Conservation (phyloP, 352 stramenopile species). For the Phytopythium oedochilum region DNA sequence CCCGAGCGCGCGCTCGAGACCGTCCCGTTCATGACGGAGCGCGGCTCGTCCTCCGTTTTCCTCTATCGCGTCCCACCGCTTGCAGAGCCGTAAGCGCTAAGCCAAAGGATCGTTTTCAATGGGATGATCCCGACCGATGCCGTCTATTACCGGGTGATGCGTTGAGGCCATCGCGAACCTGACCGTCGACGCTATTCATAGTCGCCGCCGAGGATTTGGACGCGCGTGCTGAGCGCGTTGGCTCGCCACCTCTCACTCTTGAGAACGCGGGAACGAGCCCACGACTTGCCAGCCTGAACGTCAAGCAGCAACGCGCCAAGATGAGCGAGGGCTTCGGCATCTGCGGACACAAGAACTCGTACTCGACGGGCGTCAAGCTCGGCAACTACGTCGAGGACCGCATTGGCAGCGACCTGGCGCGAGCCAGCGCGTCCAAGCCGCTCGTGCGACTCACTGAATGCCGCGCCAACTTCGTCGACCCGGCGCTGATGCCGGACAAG, state of each 20-base stretch:
- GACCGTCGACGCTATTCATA: neutral
- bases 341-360: slow-evolving; percentile 84
- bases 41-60: slow-evolving; percentile 39
- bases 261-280: too few relatives aligned
- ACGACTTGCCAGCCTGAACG: too few relatives aligned
- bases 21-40: slow-evolving; percentile 59
- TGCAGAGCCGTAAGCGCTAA: too few relatives aligned
- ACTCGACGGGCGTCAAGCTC: slow-evolving; percentile 64
- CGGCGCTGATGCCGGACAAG: slow-evolving; percentile 51
- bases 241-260: too few relatives aligned
- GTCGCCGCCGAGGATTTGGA: neutral
- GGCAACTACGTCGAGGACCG: slow-evolving; percentile 84
- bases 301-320: slow-evolving; percentile 2
- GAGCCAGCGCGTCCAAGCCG: slow-evolving; percentile 22
- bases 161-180: too few relatives aligned
- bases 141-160: neutral
- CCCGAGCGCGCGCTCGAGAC: slow-evolving; percentile 30
- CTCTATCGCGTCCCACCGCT: slow-evolving; percentile 48
- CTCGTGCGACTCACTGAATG: slow-evolving; percentile 46
- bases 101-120: neutral
- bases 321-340: slow-evolving; percentile 65
- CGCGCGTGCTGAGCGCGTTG: too few relatives aligned
- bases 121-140: neutral
- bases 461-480: slow-evolving; percentile 49
- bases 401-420: slow-evolving; percentile 49